These are phyloP conservation scores for Cupressus sempervirens DNA, from an alignment of 75 land plant genomes.

Conservation along the genomic window DNA sequence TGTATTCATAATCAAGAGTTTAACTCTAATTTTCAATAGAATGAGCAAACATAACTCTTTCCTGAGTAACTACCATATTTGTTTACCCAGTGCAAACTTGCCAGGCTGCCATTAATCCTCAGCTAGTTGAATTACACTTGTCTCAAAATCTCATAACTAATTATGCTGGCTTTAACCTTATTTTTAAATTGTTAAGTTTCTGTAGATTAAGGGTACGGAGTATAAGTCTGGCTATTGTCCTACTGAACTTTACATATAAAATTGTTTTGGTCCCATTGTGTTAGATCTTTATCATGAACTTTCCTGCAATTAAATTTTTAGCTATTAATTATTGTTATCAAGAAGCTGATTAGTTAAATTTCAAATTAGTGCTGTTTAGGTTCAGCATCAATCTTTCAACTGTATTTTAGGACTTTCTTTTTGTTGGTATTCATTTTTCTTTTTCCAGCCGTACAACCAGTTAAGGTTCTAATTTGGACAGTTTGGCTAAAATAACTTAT, in stretches of 20 bases:
- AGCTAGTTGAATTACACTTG: neutral
- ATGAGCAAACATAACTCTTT: neutral
- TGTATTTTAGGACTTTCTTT: neutral
- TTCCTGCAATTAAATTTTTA: neutral
- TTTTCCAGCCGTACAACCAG: neutral
- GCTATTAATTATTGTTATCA: neutral
- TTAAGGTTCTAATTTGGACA: neutral
- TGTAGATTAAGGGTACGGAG: neutral
- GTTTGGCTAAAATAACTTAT: neutral
- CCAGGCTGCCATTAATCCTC: neutral
- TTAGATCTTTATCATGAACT: neutral
- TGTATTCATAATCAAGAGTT: neutral
- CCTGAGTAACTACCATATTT: neutral
- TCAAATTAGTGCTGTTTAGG: neutral
- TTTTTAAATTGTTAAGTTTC: neutral
- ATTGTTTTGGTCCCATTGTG: neutral
- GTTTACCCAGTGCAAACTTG: neutral
- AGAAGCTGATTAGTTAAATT: neutral
- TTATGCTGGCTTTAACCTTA: neutral
- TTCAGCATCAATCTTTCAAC: neutral
- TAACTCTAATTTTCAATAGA: neutral
- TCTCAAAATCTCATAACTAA: neutral
- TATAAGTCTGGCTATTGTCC: neutral
- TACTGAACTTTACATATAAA: neutral
- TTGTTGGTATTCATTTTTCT: neutral